Evolutionary conservation across 1,284 basidiomycete genomes (phyloP), one percentile per base, ranked within the genome.

Genomic region (Naganishia albida): DNA sequence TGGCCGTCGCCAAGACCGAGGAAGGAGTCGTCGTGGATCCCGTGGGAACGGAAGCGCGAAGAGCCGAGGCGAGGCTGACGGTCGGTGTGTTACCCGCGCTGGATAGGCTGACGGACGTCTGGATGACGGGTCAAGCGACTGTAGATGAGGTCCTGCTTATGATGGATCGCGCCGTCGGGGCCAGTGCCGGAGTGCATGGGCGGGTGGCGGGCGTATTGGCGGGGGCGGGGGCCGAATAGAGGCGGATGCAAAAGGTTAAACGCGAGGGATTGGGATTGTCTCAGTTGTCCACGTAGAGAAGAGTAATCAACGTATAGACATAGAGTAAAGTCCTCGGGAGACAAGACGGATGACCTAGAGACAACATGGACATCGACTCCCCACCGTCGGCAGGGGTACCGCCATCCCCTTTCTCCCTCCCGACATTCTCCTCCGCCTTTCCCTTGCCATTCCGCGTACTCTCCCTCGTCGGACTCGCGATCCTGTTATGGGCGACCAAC

Each of bases 21-120:
- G 18, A 39, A 16, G 46, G 15, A 3, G 30, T 25, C 38, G 85
- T 79, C 82, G 78, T 95, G 34, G 93, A 97, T 78, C 93, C 64
- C 1, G 67, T 72, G 48, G 64, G 86, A 51, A 81, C 85, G 50
- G 93, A 94, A 74, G 82, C 83, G 0, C 75, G 72, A 25, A 66
- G 71, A 1, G 84, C 88, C 7, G 80, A 80, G 18, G 88, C 88
- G 0, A 85, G 83, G 20, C 69, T 96, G 16, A 84, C 89, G 0
- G 77, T 94, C 30, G 86, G 91, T 0, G 89, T 87, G 67, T 87
- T 98, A 82, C 94, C 95, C 55, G 93, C 94, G 0, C 81, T 98
- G n/a, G 87, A 85, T n/a, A 88, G 85, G 12, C 80, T 94, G 13
- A 94, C 93, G 2, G 90, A 85, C 72, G 68, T 94, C 25, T 89